Evolutionary conservation across 2,329 filamentous ascomycete species (phyloP), one percentile per base, ranked within the genome.

Genomic region (Cordyceps pruinosa): DNA sequence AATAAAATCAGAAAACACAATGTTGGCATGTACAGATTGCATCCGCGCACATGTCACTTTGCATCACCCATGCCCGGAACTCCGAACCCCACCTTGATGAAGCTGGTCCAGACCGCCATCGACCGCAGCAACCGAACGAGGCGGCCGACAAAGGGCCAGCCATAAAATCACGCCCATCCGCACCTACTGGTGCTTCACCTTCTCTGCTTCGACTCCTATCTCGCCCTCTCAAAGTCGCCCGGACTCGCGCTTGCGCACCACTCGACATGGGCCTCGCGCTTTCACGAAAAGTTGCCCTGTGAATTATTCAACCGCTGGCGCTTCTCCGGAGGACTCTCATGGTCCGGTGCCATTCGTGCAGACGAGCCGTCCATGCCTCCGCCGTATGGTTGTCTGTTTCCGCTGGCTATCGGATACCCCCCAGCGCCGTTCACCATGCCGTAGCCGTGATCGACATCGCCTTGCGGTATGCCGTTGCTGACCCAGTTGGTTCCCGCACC

Each of bases 241-340:
- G n/a, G n/a, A n/a, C n/a, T n/a, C n/a, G n/a, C n/a, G n/a, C n/a
- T n/a, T n/a, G n/a, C n/a, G n/a, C n/a, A n/a, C n/a, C n/a, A n/a
- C n/a, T n/a, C n/a, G n/a, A n/a, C n/a, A 10, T 32, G 5, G 28
- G 28, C 28, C 28, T 32, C 28, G 28, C 2, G 17, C 37, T 9
- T 25, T 69, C 69, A 72, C 58, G 70, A 69, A 65, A 75, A 77
- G 60, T 67, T 72, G 19, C 70, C 68, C 46, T 74, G 72, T 12
- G 44, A n/a, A 3, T 70, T 73, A 57, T 77, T 80, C 51, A 81
- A 58, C 45, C 80, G 72, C 63, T 81, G 80, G 50, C 80, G 72
- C 67, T 83, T 83, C 63, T 81, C 80, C 59, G 73, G 72, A 2
- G 72, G 72, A 61, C 76, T 76, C 64, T 76, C 75, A 30, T 69